Evolutionary conservation across 441 rosid genomes (phyloP), one percentile per base, ranked within the genome.

Genomic region (Euphorbia corollata): DNA sequence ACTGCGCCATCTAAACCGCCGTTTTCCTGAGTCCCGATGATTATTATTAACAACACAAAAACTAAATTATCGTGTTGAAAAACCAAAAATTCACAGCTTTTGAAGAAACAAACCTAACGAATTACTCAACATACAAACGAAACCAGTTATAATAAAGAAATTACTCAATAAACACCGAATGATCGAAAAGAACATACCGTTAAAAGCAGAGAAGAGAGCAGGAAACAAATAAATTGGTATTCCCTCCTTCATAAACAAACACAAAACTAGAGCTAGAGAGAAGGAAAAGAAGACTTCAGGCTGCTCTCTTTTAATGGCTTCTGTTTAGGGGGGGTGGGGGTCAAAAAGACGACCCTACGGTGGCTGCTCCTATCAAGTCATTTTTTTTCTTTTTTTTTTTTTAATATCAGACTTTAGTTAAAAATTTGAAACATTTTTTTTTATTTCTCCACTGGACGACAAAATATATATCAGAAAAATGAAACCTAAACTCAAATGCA

Each of bases 281-380:
- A 66, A 58, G 23, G 23, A 56, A 51, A 48, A 34, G 54, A 34
- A 47, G 39, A 20, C 58, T 53, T 64, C 73, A 22, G 60, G 30
- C 53, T 54, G 20, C 50, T 65, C 63, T 60, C 58, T 60, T 57
- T 64, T 47, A 71, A 64, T 69, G 30, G 64, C 61, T 8, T 68
- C 19, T 27, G 30, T 67, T 61, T 71, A 36, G 9, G 9, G 41
- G 41, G 75, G 81, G 5, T 0, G 9, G 41, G 41, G 75, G 81
- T 80, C 80, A 84, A 77, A 79, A 79, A 73, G 62, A 56, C 71
- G 24, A 39, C 71, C 73, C 65, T 56, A 51, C 32, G 60, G 41
- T 61, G 61, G 65, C 77, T 61, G 63, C 63, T 71, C 56, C 64
- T 27, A 2, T 36, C 38, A 41, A 10, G 23, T 27, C 7, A 15